Conservation (phyloP, 371 early-diverging fungal species). For the Actinomucor elegans region DNA sequence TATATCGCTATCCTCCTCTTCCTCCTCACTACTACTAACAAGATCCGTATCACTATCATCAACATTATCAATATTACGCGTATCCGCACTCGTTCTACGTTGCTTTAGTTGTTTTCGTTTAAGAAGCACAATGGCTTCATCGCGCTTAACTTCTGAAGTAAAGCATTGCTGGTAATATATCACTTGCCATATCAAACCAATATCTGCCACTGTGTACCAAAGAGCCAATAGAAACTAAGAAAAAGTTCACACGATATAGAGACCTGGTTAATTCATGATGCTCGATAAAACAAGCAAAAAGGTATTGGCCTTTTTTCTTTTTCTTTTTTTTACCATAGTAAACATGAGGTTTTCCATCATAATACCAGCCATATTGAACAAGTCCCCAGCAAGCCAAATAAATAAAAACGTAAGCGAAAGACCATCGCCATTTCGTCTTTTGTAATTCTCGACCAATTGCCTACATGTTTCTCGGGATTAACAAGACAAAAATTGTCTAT, state of each 20-base stretch:
- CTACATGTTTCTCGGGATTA: no score
- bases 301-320: no score
- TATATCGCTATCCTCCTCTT: background rate
- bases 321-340: conserved; percentile 47
- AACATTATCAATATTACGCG: background rate
- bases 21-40: background rate
- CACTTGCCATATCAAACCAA: conserved; percentile 44
- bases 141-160: conserved; percentile 18
- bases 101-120: background rate
- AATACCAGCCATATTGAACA: conserved; percentile 71
- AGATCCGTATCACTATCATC: background rate
- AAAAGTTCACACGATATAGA: background rate
- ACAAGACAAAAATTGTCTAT: background rate
- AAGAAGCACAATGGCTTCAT: conserved; percentile 8
- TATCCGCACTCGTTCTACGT: background rate
- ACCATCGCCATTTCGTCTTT: conserved; percentile 48
- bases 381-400: conserved; percentile 77
- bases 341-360: conserved; percentile 65
- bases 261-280: background rate
- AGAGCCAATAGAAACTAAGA: conserved; percentile 28
- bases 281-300: background rate
- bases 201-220: conserved; percentile 40
- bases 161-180: conserved; percentile 41
- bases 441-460: conserved; percentile 57
- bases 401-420: conserved; percentile 63